Conservation (phyloP, 768 basidiomycete genomes). For the Ephemerocybe angulata region DNA sequence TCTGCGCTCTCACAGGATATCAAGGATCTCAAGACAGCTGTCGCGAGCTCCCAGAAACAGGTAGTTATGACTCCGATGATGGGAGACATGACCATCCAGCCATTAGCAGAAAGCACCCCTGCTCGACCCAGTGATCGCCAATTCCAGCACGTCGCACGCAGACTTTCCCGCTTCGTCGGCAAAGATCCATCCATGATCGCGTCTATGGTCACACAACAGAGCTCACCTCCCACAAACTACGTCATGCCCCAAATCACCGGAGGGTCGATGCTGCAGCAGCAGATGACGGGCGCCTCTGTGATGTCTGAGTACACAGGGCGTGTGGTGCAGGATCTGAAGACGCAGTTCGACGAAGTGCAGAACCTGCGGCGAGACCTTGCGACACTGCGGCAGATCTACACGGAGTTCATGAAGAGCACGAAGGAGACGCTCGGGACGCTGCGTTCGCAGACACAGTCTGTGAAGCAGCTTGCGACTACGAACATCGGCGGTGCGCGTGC, state of each 20-base stretch:
- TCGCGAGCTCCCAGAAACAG: conserved; percentile 52
- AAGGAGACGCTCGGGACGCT: conserved; percentile 79
- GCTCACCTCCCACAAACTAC: conserved; percentile 20
- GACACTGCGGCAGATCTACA: conserved; percentile 91
- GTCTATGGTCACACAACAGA: conserved; percentile 22
- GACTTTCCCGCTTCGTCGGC: conserved; percentile 68
- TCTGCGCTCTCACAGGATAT: conserved; percentile 80
- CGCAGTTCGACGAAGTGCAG: conserved; percentile 93
- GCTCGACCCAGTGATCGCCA: conserved; percentile 72
- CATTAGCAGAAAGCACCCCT: conserved; percentile 64
- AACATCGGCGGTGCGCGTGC: conserved; percentile 83
- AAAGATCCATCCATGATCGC: conserved; percentile 25
- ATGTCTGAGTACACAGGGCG: conserved; percentile 69
- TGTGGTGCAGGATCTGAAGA: conserved; percentile 78
- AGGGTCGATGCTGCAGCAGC: conserved; percentile 66
- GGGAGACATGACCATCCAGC: conserved; percentile 47
- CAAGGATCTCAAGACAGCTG: conserved; percentile 75
- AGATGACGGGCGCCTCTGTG: conserved; percentile 72
- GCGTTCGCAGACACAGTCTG: conserved; percentile 79
- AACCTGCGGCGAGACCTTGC: conserved; percentile 91
- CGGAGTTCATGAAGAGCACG: conserved; percentile 89
- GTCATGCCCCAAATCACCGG: conserved; percentile 66
- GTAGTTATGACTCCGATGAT: conserved; percentile 34
- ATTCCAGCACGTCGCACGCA: conserved; percentile 67
- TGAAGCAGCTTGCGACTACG: conserved; percentile 80